These are phyloP conservation scores for Albatrellus ellisii DNA, from an alignment of 768 basidiomycete species.

Conservation along the genomic window DNA sequence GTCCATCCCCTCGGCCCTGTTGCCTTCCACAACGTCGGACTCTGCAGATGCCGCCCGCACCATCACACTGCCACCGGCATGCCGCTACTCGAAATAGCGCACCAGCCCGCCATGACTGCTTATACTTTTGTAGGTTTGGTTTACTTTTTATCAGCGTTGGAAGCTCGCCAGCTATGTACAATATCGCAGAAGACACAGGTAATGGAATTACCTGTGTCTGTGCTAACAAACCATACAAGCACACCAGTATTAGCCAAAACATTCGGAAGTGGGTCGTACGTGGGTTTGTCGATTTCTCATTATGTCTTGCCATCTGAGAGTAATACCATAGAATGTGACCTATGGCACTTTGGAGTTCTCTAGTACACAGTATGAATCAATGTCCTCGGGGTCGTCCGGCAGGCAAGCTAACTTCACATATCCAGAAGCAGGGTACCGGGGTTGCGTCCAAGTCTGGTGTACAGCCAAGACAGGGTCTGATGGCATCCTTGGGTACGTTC, in stretches of 20 bases:
- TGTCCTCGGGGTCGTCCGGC: too few relatives aligned
- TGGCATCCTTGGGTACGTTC: slow-evolving; percentile 27
- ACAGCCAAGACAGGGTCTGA: slow-evolving; percentile 21
- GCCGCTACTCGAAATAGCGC: slow-evolving; percentile 4
- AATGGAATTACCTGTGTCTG: slow-evolving; percentile 47
- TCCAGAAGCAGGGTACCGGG: slow-evolving; percentile 24
- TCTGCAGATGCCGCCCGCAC: slow-evolving; percentile 17
- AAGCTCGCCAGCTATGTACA: slow-evolving; percentile 32
- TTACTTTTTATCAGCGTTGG: slow-evolving; percentile 42
- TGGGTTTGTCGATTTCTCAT: slow-evolving; percentile 11
- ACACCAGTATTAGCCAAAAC: slow-evolving; percentile 31
- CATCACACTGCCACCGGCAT: slow-evolving; percentile 34
- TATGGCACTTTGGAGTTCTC: slow-evolving; percentile 6
- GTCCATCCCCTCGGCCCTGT: slow-evolving; percentile 40
- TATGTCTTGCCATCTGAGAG: slow-evolving; percentile 30
- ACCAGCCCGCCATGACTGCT: not conserved
- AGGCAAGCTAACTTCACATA: not conserved
- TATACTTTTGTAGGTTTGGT: slow-evolving; percentile 26
- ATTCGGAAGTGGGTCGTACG: slow-evolving; percentile 23
- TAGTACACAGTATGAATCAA: slow-evolving; percentile 6
- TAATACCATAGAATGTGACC: slow-evolving; percentile 22
- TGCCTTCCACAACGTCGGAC: too few relatives aligned
- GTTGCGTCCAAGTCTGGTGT: slow-evolving; percentile 20
- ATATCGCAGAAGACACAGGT: slow-evolving; percentile 47
- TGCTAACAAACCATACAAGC: slow-evolving; percentile 31